phyloP scores from a whole-genome alignment of 306 rosid species.

The Boehmeria nivea region DNA sequence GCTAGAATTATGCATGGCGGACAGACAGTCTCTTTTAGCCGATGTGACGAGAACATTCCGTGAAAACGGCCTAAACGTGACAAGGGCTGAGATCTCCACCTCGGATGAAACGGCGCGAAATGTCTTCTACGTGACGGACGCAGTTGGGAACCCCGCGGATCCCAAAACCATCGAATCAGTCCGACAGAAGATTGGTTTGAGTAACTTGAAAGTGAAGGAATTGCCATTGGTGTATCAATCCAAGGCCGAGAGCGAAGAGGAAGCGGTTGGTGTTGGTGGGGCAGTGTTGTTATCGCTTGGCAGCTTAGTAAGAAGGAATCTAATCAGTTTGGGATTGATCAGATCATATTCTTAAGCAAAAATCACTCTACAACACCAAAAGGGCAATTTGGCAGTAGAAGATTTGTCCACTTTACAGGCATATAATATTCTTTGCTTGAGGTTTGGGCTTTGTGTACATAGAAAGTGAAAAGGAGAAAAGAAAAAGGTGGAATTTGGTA shows the following conservation, averaged over 20 bases:
- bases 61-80: slow-evolving; percentile 80
- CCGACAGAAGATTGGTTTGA: slow-evolving; percentile 60
- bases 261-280: slow-evolving; percentile 72
- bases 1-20: slow-evolving; percentile 58
- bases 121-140: slow-evolving; percentile 79
- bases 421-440: slow-evolving; percentile 61
- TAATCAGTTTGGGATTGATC: slow-evolving; percentile 74
- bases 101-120: slow-evolving; percentile 41
- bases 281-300: slow-evolving; percentile 79
- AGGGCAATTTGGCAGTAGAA: slow-evolving; percentile 29
- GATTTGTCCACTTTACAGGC: no score
- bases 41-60: slow-evolving; percentile 83
- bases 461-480: slow-evolving; percentile 21
- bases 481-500: slow-evolving; percentile 41
- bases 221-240: slow-evolving; percentile 42
- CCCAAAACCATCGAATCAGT: slow-evolving; percentile 55
- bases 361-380: not conserved
- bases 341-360: slow-evolving; percentile 57
- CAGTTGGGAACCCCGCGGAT: slow-evolving; percentile 54
- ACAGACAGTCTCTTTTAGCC: slow-evolving; percentile 67
- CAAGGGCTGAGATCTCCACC: slow-evolving; percentile 84
- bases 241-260: slow-evolving; percentile 50
- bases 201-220: slow-evolving; percentile 68
- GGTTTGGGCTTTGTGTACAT: slow-evolving; percentile 62
- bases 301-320: slow-evolving; percentile 81